Evolutionary conservation across 345 rosid genomes (phyloP).

Genomic region (Eucalyptus brandiana): DNA sequence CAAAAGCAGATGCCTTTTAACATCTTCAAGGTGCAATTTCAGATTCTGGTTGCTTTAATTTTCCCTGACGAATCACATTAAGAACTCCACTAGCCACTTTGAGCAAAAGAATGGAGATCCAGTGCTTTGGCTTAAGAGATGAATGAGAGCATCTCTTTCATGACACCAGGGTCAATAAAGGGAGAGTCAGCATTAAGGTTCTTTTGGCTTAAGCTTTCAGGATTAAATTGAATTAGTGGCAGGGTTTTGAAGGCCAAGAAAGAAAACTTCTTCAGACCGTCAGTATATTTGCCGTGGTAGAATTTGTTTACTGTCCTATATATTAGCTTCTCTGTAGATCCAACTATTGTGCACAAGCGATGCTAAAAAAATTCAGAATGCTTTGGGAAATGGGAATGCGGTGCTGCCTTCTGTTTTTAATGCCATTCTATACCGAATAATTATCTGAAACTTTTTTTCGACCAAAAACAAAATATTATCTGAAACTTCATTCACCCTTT

Average conservation of each 20-base stretch:
- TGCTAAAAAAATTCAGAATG: neutral
- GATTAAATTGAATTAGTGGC: neutral
- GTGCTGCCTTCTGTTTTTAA: neutral
- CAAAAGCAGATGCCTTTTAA: conserved; percentile 74
- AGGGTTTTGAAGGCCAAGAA: neutral
- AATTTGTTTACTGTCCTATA: neutral
- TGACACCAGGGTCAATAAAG: neutral
- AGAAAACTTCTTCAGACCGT: neutral
- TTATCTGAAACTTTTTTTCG: neutral
- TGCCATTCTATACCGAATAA: neutral
- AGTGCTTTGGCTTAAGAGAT: neutral
- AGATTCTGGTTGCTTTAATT: neutral
- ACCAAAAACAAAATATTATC: neutral
- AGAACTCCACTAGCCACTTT: neutral
- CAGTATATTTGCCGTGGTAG: neutral
- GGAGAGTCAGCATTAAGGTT: neutral
- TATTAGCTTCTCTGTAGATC: neutral
- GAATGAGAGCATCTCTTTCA: neutral
- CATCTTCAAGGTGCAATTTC: conserved; percentile 54
- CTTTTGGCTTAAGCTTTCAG: neutral
- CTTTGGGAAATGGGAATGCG: neutral
- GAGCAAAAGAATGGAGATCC: neutral
- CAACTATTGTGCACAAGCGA: neutral
- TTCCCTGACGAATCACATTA: neutral
- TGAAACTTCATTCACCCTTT: neutral